phyloP scores from a whole-genome alignment of 2,329 filamentous ascomycete species.

The Byssothecium circinans region DNA sequence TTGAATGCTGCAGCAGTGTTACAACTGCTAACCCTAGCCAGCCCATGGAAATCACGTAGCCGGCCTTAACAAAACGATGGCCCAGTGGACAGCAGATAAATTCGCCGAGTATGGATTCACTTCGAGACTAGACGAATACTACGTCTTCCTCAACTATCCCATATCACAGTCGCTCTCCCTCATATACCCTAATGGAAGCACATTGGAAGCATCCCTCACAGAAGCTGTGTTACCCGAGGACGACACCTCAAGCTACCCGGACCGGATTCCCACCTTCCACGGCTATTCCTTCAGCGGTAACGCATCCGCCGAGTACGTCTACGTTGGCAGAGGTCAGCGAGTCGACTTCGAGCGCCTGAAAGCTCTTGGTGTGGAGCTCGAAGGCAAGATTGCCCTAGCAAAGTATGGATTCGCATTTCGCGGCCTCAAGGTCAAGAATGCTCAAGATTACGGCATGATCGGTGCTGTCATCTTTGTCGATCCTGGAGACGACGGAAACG shows the following conservation, averaged over 20 bases:
- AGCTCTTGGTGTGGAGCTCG: slow-evolving; percentile 46
- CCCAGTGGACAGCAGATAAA: slow-evolving; percentile 45
- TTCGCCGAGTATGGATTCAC: slow-evolving; percentile 41
- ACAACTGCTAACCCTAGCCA: slow-evolving; percentile 13
- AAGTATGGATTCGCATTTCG: slow-evolving; percentile 51
- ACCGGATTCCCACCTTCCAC: slow-evolving; percentile 51
- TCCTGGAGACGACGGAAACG: slow-evolving; percentile 50
- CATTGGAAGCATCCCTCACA: slow-evolving; percentile 30
- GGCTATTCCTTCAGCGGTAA: slow-evolving; percentile 52
- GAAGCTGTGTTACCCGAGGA: slow-evolving; percentile 41
- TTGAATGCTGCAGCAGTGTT: background rate
- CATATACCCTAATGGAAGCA: slow-evolving; percentile 39
- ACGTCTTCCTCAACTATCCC: slow-evolving; percentile 44
- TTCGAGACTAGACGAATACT: slow-evolving; percentile 43
- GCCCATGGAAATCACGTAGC: slow-evolving; percentile 40
- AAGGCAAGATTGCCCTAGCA: slow-evolving; percentile 53
- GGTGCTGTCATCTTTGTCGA: slow-evolving; percentile 51
- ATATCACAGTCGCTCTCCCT: slow-evolving; percentile 39
- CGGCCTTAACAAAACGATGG: slow-evolving; percentile 41
- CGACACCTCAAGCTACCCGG: slow-evolving; percentile 39
- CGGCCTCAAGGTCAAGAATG: slow-evolving; percentile 53
- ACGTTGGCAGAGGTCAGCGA: slow-evolving; percentile 47
- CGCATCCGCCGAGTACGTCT: slow-evolving; percentile 52
- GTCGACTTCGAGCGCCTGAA: slow-evolving; percentile 51
- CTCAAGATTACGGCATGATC: slow-evolving; percentile 50